phyloP scores from a whole-genome alignment of 2,329 filamentous ascomycete species.

The Diaporthe eres region DNA sequence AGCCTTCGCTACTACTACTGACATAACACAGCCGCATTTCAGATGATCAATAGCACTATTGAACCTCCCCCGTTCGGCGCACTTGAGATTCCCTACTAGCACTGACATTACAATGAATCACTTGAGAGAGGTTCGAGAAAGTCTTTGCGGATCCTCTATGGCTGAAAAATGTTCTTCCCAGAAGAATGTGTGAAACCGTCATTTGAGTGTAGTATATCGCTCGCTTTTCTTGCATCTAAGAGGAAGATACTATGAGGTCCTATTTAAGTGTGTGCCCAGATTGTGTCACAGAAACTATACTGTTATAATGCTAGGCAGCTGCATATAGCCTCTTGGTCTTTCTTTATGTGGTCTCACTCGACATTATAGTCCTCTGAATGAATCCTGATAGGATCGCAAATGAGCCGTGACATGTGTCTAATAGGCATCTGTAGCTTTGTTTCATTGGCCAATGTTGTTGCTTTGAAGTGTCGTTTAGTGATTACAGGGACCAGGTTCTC shows the following conservation, averaged over 20 bases:
- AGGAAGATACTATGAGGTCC: too few relatives aligned
- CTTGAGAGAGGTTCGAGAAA: too few relatives aligned
- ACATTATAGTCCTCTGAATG: background rate
- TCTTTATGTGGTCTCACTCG: background rate
- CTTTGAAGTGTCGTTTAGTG: background rate
- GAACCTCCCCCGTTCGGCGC: too few relatives aligned
- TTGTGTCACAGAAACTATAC: fast-evolving
- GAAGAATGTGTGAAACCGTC: background rate
- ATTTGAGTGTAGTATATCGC: background rate
- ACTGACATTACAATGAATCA: too few relatives aligned
- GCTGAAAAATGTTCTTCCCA: too few relatives aligned
- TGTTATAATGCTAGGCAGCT: background rate
- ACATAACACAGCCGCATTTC: background rate
- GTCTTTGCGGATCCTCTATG: too few relatives aligned
- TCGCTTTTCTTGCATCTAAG: background rate
- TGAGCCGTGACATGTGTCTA: background rate
- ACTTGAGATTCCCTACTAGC: too few relatives aligned
- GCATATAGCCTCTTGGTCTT: background rate
- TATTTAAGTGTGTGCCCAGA: background rate
- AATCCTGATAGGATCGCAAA: background rate
- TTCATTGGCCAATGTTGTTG: background rate
- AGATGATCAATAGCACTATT: background rate
- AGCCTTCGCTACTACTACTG: background rate
- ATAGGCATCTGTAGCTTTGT: background rate
- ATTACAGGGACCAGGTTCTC: background rate